Conservation (phyloP, 768 basidiomycete species). For the Atractiella rhizophila region DNA sequence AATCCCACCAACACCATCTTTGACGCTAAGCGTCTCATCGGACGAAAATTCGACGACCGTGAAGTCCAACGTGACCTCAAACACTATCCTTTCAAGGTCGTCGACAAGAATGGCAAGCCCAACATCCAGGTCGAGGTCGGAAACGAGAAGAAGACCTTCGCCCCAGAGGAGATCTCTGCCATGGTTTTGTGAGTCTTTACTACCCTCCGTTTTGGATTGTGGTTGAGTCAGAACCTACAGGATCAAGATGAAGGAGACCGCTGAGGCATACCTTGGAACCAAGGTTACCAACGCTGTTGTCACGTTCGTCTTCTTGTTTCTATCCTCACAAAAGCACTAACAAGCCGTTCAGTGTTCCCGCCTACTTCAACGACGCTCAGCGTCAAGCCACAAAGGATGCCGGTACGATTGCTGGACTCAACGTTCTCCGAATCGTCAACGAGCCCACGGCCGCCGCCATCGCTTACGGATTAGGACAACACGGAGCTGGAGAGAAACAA, state of each 20-base stretch:
- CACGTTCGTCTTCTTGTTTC: slow-evolving; percentile 37
- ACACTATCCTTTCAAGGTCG: slow-evolving; percentile 31
- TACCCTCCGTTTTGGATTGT: too few relatives aligned
- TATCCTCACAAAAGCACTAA: too few relatives aligned
- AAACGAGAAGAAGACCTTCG: slow-evolving; percentile 50
- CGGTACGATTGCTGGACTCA: slow-evolving; percentile 76
- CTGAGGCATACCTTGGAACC: slow-evolving; percentile 86
- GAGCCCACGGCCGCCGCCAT: slow-evolving; percentile 93
- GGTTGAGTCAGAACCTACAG: too few relatives aligned
- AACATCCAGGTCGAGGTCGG: slow-evolving; percentile 27
- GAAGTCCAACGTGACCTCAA: slow-evolving; percentile 61
- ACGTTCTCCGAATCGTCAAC: slow-evolving; percentile 91
- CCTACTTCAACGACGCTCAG: slow-evolving; percentile 62
- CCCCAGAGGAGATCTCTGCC: slow-evolving; percentile 12
- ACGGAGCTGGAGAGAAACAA: slow-evolving; percentile 57
- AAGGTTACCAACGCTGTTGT: slow-evolving; percentile 94
- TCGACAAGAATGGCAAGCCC: slow-evolving; percentile 17
- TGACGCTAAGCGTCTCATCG: slow-evolving; percentile 37
- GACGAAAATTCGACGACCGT: slow-evolving; percentile 34
- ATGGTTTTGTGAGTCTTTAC: not conserved
- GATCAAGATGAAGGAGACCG: slow-evolving; percentile 99
- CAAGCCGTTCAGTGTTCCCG: not conserved
- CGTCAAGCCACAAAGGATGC: slow-evolving; percentile 98
- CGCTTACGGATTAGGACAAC: slow-evolving; percentile 95
- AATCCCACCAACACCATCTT: slow-evolving; percentile 81